Percentiles rank a stretch among this genome's conserved stretches.
phyloP scores from a whole-genome alignment of 768 basidiomycete genomes.

The Lepiota venenata region DNA sequence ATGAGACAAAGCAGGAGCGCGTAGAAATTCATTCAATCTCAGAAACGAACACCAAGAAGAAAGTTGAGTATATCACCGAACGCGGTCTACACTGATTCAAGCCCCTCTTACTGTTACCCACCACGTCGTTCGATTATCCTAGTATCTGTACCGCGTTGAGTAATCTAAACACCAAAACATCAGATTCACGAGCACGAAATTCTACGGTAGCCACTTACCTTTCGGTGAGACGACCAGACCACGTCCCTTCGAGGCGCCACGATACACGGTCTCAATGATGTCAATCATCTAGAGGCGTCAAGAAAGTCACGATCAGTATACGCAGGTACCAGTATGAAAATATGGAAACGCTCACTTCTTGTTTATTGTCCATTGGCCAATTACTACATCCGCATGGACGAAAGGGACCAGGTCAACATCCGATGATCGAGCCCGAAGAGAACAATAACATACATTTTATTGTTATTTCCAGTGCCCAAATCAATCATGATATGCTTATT shows the following conservation, averaged over 20 bases:
- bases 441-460: constrained; percentile 79
- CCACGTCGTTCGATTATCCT: not conserved
- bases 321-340: not conserved
- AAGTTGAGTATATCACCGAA: no score
- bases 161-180: constrained; percentile 28
- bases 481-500: constrained; percentile 99
- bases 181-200: not conserved
- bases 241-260: constrained; percentile 95
- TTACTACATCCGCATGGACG: constrained; percentile 51
- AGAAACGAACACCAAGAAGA: no score
- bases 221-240: constrained; percentile 97
- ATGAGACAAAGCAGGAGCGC: no score
- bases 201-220: constrained; percentile 45
- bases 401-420: constrained; percentile 7
- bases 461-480: constrained; percentile 98
- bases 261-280: constrained; percentile 96
- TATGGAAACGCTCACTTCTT: constrained; percentile 63
- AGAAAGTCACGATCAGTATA: constrained; percentile 2
- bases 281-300: constrained; percentile 75
- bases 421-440: not conserved
- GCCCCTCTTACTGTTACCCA: no score
- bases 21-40: no score
- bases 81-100: no score
- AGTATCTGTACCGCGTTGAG: constrained; percentile 43
- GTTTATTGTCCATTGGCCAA: constrained; percentile 99